Evolutionary conservation across 441 rosid genomes (phyloP), one percentile per base, ranked within the genome.

Genomic region (Populus trichocarpa): DNA sequence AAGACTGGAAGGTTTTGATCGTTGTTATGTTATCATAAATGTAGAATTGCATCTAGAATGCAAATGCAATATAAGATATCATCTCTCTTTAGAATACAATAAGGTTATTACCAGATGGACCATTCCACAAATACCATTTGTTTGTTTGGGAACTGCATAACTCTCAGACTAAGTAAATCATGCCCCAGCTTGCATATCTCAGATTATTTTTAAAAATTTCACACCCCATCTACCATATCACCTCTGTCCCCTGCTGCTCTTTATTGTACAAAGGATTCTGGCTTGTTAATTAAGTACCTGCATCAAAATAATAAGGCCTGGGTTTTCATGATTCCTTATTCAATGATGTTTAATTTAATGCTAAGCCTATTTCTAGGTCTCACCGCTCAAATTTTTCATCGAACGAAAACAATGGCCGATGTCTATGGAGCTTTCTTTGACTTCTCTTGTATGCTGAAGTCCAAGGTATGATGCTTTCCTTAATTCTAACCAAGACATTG

Each of bases 381-480:
- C n/a, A 92, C 97, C 64, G 99, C 98, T 42, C 92, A 89, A 91
- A 83, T 95, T 72, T 88, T 92, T 53, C 89, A 92, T 78, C 90
- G 86, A 71, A 95, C 99, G 26, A 95, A 87, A 69, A 84, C 90
- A 66, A 92, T 97, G 97, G 85, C 89, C 42, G 97, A 97, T 85
- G 97, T 97, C 77, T 95, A 97, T 85, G 93, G 95, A 25, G 95
- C 95, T 57, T 95, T 95, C 87, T 91, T 80, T 40, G 99, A 97
- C 76, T 97, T 93, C 81, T 89, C 96, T 69, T 85, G 85, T 83
- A 83, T 91, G 91, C 85, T 96, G 72, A 88, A 89, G 83, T 73
- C 90, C 77, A 94, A 96, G 98, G 98, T 90, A 90, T 23, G 71
- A 3, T 36, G 33, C 66, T 75, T 64, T 22, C 35, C 14, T 73